A percentile compares a stretch with the other conserved stretches of the same genome.
Evolutionary conservation across 345 rosid species (phyloP).

Genomic region (Rhodamnia argentea): DNA sequence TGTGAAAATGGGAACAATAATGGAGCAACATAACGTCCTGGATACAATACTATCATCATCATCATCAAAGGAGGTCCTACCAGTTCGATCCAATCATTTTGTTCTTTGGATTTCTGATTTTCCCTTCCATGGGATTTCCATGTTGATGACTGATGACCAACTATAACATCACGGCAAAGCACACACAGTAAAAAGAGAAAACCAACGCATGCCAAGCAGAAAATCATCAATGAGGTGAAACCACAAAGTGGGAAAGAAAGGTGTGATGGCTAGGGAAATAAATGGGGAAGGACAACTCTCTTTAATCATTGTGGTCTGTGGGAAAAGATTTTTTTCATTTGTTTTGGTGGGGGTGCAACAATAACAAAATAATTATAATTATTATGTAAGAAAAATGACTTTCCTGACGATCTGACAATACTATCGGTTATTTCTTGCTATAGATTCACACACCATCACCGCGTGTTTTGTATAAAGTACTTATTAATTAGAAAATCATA

Average conservation of each 20-base stretch:
- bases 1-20: neutral
- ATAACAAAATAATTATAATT: accelerated
- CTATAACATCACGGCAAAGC: neutral
- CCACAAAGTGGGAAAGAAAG: neutral
- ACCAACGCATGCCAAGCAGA: neutral
- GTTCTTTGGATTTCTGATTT: neutral
- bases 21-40: neutral
- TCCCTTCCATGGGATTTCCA: neutral
- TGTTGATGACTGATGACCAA: neutral
- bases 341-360: neutral
- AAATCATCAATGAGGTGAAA: neutral
- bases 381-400: too few species aligned
- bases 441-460: too few species aligned
- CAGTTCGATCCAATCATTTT: neutral
- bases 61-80: neutral
- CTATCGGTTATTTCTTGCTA: too few species aligned
- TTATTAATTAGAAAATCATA: too few species aligned
- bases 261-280: neutral
- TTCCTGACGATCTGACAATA: too few species aligned
- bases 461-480: too few species aligned
- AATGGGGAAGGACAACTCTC: neutral
- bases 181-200: neutral
- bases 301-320: neutral
- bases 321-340: neutral
- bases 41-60: neutral